Base-by-base conservation (phyloP, 306 rosid genomes). In the Acacia confusa region DNA sequence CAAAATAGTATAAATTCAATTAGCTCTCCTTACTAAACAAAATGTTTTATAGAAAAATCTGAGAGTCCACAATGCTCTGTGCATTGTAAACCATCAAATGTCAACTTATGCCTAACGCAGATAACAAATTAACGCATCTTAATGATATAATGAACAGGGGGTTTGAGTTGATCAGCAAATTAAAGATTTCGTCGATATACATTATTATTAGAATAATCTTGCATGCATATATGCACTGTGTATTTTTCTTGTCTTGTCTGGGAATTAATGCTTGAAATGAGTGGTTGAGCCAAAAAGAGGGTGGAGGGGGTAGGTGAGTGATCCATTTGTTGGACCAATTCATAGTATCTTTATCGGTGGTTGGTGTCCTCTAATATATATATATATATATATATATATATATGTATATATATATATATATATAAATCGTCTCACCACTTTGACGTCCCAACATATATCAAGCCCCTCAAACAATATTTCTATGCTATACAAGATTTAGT, bases 301-400 rank as follows among this genome's bases (percentile, higher is more conserved):
- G n/a, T n/a, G n/a, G 14, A 25, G 75, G 32, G 64, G 75, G 74
- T 65, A 64, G 79, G 84, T 74, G 69, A 81, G 8, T 3, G 28
- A 55, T 65, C 40, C 53, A 9, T 68, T 7, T 67, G 70, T 7
- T 53, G 70, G 80, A 66, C 70, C 17, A 66, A 65, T 65, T 74
- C 32, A 34, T 11, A 38, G 32, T 6, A n/a, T n/a, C 63, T 9
- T 68, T 28, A 53, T 53, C 14, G 13, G 22, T 25, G 80, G 38
- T 81, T 38, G 79, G 75, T 74, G 69, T 16, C 52, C 4, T 3
- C 52, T 10, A 3, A 47, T 14, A 12, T 14, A 47, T 47, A 19
- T 14, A 47, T 14, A 12, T 14, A 47, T 47, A 19, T 14, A 47
- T 14, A 12, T 14, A 47, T 47, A 19, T 14, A 47, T 14, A 12